Evolutionary conservation across 2,329 filamentous ascomycete species (phyloP).

Genomic region (Talaromyces sp.): DNA sequence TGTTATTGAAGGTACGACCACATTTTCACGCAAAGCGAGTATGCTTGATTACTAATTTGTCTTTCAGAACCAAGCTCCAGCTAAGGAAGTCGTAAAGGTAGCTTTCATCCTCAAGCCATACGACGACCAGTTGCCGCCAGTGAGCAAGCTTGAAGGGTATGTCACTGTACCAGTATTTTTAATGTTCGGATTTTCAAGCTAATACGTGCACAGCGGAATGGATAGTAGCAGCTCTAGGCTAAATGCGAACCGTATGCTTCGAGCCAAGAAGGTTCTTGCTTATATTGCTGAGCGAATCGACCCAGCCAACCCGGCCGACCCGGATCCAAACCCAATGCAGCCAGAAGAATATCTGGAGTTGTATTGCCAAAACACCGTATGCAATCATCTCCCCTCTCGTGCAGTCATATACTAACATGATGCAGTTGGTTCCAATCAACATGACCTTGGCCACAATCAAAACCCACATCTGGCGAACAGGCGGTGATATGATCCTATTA

Average conservation of each 20-base stretch:
- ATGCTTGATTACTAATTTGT: conserved; percentile 17
- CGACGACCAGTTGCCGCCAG: conserved; percentile 69
- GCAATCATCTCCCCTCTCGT: conserved; percentile 27
- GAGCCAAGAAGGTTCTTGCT: conserved; percentile 87
- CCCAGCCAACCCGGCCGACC: conserved; percentile 58
- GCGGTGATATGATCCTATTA: conserved; percentile 84
- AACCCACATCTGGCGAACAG: conserved; percentile 89
- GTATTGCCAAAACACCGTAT: conserved; percentile 88
- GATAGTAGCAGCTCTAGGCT: conserved; percentile 73
- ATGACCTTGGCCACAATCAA: conserved; percentile 95
- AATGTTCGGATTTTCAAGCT: conserved; percentile 14
- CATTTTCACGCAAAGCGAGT: background rate
- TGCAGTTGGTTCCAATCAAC: conserved; percentile 61
- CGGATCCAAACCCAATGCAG: conserved; percentile 61
- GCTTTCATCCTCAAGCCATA: conserved; percentile 86
- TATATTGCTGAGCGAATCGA: conserved; percentile 95
- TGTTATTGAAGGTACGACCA: conserved; percentile 64
- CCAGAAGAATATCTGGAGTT: conserved; percentile 94
- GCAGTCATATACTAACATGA: conserved; percentile 21
- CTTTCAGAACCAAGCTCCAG: conserved; percentile 69
- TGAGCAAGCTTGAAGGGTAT: conserved; percentile 69
- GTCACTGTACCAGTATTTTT: conserved; percentile 31
- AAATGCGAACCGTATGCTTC: conserved; percentile 94
- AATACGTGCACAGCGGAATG: conserved; percentile 20
- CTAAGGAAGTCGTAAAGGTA: conserved; percentile 94